A percentile compares a stretch with the other conserved stretches of the same genome.
phyloP scores from a whole-genome alignment of 1,284 basidiomycete genomes.

The Rhodofomes roseus region DNA sequence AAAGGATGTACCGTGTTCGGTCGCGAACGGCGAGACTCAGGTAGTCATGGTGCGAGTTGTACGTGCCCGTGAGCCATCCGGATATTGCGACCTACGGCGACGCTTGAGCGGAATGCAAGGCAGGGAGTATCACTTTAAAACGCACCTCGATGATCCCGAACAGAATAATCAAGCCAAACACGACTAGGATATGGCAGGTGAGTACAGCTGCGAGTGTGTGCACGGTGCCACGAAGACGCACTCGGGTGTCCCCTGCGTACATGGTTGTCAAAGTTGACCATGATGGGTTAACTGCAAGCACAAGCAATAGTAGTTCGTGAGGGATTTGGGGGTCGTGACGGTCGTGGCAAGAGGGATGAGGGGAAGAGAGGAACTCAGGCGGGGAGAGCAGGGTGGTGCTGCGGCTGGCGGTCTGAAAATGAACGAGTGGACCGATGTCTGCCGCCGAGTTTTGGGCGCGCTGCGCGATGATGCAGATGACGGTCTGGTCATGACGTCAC shows the following conservation, averaged over 20 bases:
- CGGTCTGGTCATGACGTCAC: neutral
- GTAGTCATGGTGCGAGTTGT: conserved; percentile 53
- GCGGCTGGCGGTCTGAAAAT: neutral
- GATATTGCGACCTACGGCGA: conserved; percentile 64
- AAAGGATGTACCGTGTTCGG: conserved; percentile 62
- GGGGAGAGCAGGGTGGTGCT: neutral
- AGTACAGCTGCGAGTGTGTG: conserved; percentile 1
- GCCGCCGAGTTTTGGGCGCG: conserved; percentile 2
- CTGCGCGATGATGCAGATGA: neutral
- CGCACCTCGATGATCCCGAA: conserved; percentile 58
- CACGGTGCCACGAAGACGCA: conserved; percentile 27
- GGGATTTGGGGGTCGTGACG: neutral
- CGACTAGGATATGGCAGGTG: conserved; percentile 29
- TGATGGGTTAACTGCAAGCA: conserved; percentile 11
- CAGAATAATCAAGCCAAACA: conserved; percentile 50
- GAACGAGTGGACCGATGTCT: neutral
- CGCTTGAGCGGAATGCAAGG: too few relatives aligned
- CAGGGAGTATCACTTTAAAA: too few relatives aligned
- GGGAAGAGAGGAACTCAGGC: neutral
- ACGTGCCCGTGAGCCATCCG: conserved; percentile 62
- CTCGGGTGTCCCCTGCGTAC: conserved; percentile 51
- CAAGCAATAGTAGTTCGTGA: conserved; percentile 6
- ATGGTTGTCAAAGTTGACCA: conserved; percentile 35
- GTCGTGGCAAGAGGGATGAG: neutral
- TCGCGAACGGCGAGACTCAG: conserved; percentile 47